A percentile compares a stretch with the other conserved stretches of the same genome.
Conservation (phyloP, 495 filamentous ascomycete species). For the Aspergillus taichungensis region DNA sequence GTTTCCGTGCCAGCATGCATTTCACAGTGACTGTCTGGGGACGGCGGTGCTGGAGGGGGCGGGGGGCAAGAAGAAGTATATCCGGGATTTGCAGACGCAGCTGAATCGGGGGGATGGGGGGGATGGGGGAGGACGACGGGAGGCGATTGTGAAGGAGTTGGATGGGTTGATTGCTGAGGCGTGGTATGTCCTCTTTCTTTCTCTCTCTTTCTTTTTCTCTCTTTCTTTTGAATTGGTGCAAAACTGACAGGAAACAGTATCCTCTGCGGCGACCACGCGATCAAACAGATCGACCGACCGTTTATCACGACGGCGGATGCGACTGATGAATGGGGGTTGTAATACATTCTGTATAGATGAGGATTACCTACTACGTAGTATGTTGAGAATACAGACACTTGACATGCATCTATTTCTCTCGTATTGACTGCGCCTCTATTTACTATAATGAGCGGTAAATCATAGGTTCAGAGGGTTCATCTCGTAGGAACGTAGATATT, state of each 20-base stretch:
- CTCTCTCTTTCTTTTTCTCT: background rate
- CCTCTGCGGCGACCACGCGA: slow-evolving; percentile 86
- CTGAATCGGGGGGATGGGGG: slow-evolving; percentile 62
- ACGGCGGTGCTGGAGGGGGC: slow-evolving; percentile 68
- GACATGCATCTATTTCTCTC: too few species aligned
- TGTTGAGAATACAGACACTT: too few species aligned
- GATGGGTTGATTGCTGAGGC: slow-evolving; percentile 75
- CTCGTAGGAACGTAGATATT: too few species aligned
- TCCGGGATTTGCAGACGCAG: slow-evolving; percentile 74
- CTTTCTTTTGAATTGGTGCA: background rate
- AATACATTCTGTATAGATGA: too few species aligned
- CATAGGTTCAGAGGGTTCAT: too few species aligned
- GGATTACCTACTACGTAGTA: too few species aligned
- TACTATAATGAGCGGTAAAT: too few species aligned
- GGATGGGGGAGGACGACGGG: slow-evolving; percentile 57
- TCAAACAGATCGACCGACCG: slow-evolving; percentile 85
- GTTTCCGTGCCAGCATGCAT: slow-evolving; percentile 96
- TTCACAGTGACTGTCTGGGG: slow-evolving; percentile 88
- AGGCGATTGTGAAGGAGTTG: slow-evolving; percentile 78
- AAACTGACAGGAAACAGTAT: too few species aligned
- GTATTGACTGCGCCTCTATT: background rate
- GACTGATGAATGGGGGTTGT: slow-evolving; percentile 76
- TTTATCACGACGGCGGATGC: slow-evolving; percentile 68
- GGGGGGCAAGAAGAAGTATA: slow-evolving; percentile 66
- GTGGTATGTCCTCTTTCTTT: slow-evolving; percentile 48